phyloP scores from a whole-genome alignment of 2,329 filamentous ascomycete genomes.

The Ophiocordyceps sinensis region DNA sequence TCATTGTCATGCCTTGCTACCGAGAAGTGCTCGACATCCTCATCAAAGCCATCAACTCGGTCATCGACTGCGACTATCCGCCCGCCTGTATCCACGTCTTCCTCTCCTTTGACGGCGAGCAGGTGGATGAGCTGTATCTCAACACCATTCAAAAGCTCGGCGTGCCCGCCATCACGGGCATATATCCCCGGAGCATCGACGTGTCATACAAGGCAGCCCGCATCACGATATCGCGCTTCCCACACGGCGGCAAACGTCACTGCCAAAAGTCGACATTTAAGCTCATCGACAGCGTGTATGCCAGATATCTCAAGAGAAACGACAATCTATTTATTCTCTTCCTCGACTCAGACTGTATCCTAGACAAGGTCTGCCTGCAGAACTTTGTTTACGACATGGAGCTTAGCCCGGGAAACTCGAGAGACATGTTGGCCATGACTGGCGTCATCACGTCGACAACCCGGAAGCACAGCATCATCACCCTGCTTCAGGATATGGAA shows the following conservation, averaged over 20 bases:
- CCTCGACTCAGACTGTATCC: slow-evolving; percentile 92
- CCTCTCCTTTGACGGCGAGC: slow-evolving; percentile 83
- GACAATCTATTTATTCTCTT: slow-evolving; percentile 93
- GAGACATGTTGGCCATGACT: slow-evolving; percentile 94
- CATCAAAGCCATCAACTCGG: slow-evolving; percentile 74
- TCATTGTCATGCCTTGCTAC: slow-evolving; percentile 95
- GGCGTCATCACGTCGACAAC: slow-evolving; percentile 94
- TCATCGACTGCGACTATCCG: slow-evolving; percentile 89
- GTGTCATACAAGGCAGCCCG: slow-evolving; percentile 69
- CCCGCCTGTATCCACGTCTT: slow-evolving; percentile 88
- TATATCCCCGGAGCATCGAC: slow-evolving; percentile 82
- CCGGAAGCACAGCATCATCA: slow-evolving; percentile 75
- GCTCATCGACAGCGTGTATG: slow-evolving; percentile 85
- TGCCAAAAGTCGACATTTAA: slow-evolving; percentile 90
- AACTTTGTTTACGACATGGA: slow-evolving; percentile 99
- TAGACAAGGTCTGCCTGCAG: slow-evolving; percentile 82
- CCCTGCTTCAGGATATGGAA: slow-evolving; percentile 92
- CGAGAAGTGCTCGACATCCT: slow-evolving; percentile 78
- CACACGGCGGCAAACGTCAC: slow-evolving; percentile 83
- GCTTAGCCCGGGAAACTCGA: slow-evolving; percentile 78
- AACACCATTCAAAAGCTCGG: slow-evolving; percentile 76
- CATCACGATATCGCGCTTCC: slow-evolving; percentile 82
- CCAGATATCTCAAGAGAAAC: slow-evolving; percentile 70
- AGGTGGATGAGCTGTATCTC: slow-evolving; percentile 78
- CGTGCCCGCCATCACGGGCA: slow-evolving; percentile 59